Evolutionary conservation across 2,329 filamentous ascomycete species (phyloP), one percentile per base, ranked within the genome.

Genomic region (Zalaria obscura): DNA sequence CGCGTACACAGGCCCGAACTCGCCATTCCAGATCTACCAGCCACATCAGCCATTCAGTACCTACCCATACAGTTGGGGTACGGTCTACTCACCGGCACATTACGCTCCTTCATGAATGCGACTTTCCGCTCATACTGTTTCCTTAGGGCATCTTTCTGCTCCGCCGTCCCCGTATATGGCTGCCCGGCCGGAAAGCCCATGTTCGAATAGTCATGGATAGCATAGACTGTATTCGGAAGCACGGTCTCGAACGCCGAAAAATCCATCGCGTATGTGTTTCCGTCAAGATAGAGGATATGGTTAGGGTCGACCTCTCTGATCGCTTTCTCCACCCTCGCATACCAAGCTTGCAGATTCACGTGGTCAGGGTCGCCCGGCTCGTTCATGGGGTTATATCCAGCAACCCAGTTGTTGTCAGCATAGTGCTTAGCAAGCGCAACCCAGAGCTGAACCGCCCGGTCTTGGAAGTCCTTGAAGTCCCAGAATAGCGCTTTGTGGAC

Each of bases 261-360:
- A 43, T 70, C 68, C 56, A 71, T 71, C 11, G 69, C 63, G 42
- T 70, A 74, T 0, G 70, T 73, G 54, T 73, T 73, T 5, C 68
- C 68, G 39, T 72, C 69, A 6, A 71, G 53, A 45, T 64, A 70
- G 25, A 71, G 53, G 41, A 69, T 69, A 43, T 67, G 64, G 28
- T 68, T 52, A 0, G 62, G 60, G 42, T 69, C 67, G 18, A 67
- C 51, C 3, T 52, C 50, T 4, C 66, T 56, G 43, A 69, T 66
- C 1, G 60, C 62, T 25, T 63, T 60, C 45, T 68, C 66, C 1
- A 67, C 47, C 1, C 65, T 55, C 5, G 60, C 55, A 46, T 68
- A 69, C 49, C 65, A 69, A 0, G 58, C 62, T 5, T 59, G 61
- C 0, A 68, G 57, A 1, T 64, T 55, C 25, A 57, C 52, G 43